Evolutionary conservation across 805 yeast genomes (phyloP).

Genomic region (Lachancea meyersii): DNA sequence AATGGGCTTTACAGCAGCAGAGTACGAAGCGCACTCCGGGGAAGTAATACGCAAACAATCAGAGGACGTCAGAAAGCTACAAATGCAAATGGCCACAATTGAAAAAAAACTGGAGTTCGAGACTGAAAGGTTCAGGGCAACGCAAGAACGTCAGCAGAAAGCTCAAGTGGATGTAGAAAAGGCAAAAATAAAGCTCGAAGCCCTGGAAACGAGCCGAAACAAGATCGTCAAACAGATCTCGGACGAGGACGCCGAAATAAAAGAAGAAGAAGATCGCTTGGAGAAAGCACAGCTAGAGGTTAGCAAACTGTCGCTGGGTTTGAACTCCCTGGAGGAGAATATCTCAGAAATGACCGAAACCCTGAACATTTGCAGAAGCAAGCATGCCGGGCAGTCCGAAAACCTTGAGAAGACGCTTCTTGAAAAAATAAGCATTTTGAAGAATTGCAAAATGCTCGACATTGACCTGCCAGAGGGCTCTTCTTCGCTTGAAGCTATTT

Average conservation of each 20-base stretch:
- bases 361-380: slow-evolving; percentile 31
- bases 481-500: slow-evolving; percentile 55
- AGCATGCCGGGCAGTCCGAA: slow-evolving; percentile 42
- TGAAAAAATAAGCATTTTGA: slow-evolving; percentile 53
- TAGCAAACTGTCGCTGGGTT: slow-evolving; percentile 28
- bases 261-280: slow-evolving; percentile 34
- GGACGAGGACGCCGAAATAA: slow-evolving; percentile 37
- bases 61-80: slow-evolving; percentile 54
- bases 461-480: slow-evolving; percentile 54
- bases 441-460: slow-evolving; percentile 69
- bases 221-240: slow-evolving; percentile 33
- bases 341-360: slow-evolving; percentile 33
- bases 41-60: slow-evolving; percentile 47
- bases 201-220: slow-evolving; percentile 32
- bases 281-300: slow-evolving; percentile 31
- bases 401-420: slow-evolving; percentile 46
- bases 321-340: slow-evolving; percentile 45
- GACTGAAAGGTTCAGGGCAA: slow-evolving; percentile 49
- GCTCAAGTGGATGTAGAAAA: slow-evolving; percentile 37
- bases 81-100: slow-evolving; percentile 55
- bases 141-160: slow-evolving; percentile 40
- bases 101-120: slow-evolving; percentile 63
- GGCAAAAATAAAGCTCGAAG: slow-evolving; percentile 33
- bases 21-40: slow-evolving; percentile 68
- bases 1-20: slow-evolving; percentile 53